These are phyloP conservation scores for Biscogniauxia marginata DNA, from an alignment of 2,329 filamentous ascomycete genomes.

Conservation along the genomic window DNA sequence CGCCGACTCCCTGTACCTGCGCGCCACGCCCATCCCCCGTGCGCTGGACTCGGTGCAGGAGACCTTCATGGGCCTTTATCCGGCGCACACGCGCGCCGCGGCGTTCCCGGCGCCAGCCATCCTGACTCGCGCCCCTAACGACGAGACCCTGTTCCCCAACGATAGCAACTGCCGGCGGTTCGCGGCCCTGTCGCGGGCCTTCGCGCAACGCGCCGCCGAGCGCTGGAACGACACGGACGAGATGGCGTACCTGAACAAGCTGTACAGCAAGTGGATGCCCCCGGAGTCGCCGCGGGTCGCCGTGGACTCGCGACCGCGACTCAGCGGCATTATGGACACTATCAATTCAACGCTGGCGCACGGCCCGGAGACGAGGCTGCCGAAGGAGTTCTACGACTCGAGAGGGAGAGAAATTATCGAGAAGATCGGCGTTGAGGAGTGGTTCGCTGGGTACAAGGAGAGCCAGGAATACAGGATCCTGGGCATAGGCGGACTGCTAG, in stretches of 20 bases:
- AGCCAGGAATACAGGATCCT: slow-evolving; percentile 83
- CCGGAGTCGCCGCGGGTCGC: slow-evolving; percentile 64
- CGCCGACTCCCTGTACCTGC: slow-evolving; percentile 65
- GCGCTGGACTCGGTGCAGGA: slow-evolving; percentile 78
- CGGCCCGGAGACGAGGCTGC: slow-evolving; percentile 73
- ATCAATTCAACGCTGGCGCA: slow-evolving; percentile 88
- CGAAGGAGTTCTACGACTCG: slow-evolving; percentile 81
- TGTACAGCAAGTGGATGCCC: slow-evolving; percentile 86
- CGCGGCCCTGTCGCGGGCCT: slow-evolving; percentile 65
- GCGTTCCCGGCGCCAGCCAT: slow-evolving; percentile 63
- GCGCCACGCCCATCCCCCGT: slow-evolving; percentile 71
- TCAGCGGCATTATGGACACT: slow-evolving; percentile 92
- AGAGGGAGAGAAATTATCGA: slow-evolving; percentile 67
- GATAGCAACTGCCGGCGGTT: slow-evolving; percentile 73
- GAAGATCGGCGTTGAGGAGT: slow-evolving; percentile 83
- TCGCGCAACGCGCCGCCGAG: slow-evolving; percentile 68
- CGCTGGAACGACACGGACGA: slow-evolving; percentile 76
- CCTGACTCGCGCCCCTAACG: slow-evolving; percentile 59
- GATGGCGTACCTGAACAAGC: slow-evolving; percentile 77
- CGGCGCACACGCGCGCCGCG: slow-evolving; percentile 43
- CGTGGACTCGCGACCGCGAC: slow-evolving; percentile 78
- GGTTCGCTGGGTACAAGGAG: slow-evolving; percentile 86
- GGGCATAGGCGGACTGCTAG: slow-evolving; percentile 81
- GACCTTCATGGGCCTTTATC: slow-evolving; percentile 73
- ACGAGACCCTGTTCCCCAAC: slow-evolving; percentile 81